Conservation (phyloP, 371 early-diverging fungal genomes). For the Zychaea mexicana region DNA sequence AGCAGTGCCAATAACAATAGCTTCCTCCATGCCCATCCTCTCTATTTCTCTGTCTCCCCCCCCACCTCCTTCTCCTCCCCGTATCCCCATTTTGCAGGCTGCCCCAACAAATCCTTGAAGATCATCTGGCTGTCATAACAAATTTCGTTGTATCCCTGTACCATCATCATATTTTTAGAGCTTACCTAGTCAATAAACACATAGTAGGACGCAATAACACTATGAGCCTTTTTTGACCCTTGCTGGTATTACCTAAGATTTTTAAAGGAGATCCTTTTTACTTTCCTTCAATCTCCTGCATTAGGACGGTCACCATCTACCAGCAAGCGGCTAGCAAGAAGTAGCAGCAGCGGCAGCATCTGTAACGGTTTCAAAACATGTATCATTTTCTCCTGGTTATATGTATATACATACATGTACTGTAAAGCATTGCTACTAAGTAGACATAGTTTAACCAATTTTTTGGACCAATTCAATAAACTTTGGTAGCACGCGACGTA, state of each 20-base stretch:
- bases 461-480: neutral
- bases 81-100: neutral
- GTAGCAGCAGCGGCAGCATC: neutral
- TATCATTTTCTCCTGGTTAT: neutral
- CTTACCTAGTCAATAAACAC: too few relatives aligned
- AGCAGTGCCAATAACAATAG: neutral
- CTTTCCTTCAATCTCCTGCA: neutral
- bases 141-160: neutral
- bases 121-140: conserved; percentile 1
- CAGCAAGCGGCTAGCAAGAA: neutral
- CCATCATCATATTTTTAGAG: too few relatives aligned
- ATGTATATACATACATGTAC: neutral
- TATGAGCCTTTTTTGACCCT: too few relatives aligned
- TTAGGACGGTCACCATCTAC: neutral
- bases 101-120: conserved; percentile 4
- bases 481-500: neutral
- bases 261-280: neutral
- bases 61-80: neutral
- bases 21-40: too few relatives aligned
- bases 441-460: too few relatives aligned
- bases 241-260: too few relatives aligned
- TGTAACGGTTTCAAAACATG: neutral
- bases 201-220: too few relatives aligned
- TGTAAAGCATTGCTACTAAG: too few relatives aligned
- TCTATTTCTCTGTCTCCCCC: neutral